A percentile compares a stretch with the other conserved stretches of the same genome.
These are phyloP conservation scores for Furcasterigmium sp. DNA, from an alignment of 2,329 filamentous ascomycete genomes.

Conservation along the genomic window DNA sequence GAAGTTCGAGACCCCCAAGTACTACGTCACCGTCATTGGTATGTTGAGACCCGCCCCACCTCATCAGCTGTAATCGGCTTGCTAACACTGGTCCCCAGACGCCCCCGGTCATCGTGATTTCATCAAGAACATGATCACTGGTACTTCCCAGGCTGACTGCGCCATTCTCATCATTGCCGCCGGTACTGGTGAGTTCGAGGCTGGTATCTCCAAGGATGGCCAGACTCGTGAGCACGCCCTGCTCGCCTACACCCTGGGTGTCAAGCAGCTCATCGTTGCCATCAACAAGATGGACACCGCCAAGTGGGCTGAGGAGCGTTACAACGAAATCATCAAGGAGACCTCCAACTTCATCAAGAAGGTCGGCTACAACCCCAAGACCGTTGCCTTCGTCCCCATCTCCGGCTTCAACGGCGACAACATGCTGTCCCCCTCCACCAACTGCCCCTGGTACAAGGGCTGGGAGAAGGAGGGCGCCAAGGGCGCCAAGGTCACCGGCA, in stretches of 20 bases:
- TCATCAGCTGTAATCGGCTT: neutral
- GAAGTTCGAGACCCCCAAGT: slow-evolving; percentile 99
- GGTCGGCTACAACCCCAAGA: slow-evolving; percentile 99
- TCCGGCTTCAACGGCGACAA: slow-evolving; percentile 99
- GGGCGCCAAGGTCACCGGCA: slow-evolving; percentile 77
- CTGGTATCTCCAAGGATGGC: slow-evolving; percentile 99
- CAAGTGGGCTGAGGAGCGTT: slow-evolving; percentile 96
- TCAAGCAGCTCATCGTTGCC: slow-evolving; percentile 99
- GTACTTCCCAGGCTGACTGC: slow-evolving; percentile 99
- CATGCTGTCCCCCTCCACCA: slow-evolving; percentile 86
- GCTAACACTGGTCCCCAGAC: slow-evolving; percentile 43
- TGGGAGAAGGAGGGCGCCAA: slow-evolving; percentile 97
- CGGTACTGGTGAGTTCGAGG: slow-evolving; percentile 99
- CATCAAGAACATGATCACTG: slow-evolving; percentile 99
- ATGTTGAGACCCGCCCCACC: slow-evolving; percentile 38
- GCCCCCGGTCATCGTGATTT: slow-evolving; percentile 99
- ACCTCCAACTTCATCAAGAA: slow-evolving; percentile 99
- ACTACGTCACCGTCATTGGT: slow-evolving; percentile 97
- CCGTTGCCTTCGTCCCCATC: slow-evolving; percentile 97
- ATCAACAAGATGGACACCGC: slow-evolving; percentile 99
- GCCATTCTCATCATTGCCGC: slow-evolving; percentile 99
- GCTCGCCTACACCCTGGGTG: slow-evolving; percentile 99
- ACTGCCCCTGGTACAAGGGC: slow-evolving; percentile 99
- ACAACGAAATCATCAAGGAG: slow-evolving; percentile 99
- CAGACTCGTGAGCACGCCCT: slow-evolving; percentile 99